These are phyloP conservation scores for Mycena amicta DNA, from an alignment of 768 basidiomycete genomes.

Conservation along the genomic window DNA sequence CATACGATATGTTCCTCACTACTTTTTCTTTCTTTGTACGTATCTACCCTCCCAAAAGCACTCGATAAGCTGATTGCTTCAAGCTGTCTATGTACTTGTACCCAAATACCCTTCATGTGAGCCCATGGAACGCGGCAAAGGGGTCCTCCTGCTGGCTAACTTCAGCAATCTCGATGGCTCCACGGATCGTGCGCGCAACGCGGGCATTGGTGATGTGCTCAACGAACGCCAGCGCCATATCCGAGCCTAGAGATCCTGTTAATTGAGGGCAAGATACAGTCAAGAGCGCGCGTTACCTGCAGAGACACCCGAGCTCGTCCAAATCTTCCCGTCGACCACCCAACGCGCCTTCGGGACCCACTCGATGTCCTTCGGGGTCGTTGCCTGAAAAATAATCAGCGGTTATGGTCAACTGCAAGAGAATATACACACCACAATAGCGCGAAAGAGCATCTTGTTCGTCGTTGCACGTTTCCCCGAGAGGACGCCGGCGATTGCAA, in stretches of 20 bases:
- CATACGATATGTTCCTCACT: neutral
- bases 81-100: too few species aligned
- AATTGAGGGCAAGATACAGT: neutral
- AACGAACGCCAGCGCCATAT: slow-evolving; percentile 38
- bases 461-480: slow-evolving; percentile 39
- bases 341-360: slow-evolving; percentile 40
- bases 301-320: slow-evolving; percentile 39
- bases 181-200: slow-evolving; percentile 20
- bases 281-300: slow-evolving; percentile 23
- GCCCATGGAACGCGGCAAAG: slow-evolving; percentile 28
- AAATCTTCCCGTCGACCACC: slow-evolving; percentile 35
- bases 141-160: slow-evolving; percentile 27
- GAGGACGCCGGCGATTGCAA: slow-evolving; percentile 35
- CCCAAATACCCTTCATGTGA: too few species aligned
- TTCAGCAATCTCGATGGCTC: slow-evolving; percentile 24
- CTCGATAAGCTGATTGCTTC: too few species aligned
- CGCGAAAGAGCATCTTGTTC: slow-evolving; percentile 34
- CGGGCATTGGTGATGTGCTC: slow-evolving; percentile 29
- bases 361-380: slow-evolving; percentile 26
- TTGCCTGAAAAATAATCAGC: slow-evolving; percentile 13
- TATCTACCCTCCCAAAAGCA: too few species aligned
- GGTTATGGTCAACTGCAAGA: neutral
- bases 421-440: slow-evolving; percentile 24
- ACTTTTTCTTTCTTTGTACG: neutral
- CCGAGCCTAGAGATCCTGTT: slow-evolving; percentile 26